These are phyloP conservation scores for Starmerella bombi DNA, from an alignment of 805 yeast genomes.

Conservation along the genomic window DNA sequence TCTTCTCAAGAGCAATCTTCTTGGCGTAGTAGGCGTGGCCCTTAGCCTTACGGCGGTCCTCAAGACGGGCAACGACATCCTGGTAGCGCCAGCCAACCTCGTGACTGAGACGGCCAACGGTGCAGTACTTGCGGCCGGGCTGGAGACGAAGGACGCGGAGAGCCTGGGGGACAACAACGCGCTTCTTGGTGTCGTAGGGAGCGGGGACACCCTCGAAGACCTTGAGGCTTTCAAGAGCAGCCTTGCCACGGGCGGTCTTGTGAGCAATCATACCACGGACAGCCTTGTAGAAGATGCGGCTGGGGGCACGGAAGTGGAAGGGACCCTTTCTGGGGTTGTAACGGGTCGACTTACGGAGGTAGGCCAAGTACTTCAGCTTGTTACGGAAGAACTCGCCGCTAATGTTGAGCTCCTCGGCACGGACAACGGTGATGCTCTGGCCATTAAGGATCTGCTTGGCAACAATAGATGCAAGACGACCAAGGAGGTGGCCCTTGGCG, in stretches of 20 bases:
- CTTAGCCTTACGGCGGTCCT: constrained; percentile 98
- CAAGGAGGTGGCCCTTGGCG: constrained; percentile 98
- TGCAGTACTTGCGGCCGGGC: constrained; percentile 99
- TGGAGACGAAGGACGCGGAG: constrained; percentile 96
- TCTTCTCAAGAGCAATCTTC: constrained; percentile 93
- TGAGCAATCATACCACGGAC: constrained; percentile 98
- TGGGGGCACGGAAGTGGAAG: constrained; percentile 99
- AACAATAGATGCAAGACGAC: constrained; percentile 97
- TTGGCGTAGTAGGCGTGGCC: constrained; percentile 98
- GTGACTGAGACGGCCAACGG: constrained; percentile 89
- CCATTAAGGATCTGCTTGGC: constrained; percentile 98
- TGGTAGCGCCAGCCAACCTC: constrained; percentile 99
- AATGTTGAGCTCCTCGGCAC: constrained; percentile 94
- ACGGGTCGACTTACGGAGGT: constrained; percentile 98
- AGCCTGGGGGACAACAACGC: constrained; percentile 99
- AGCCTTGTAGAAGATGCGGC: constrained; percentile 99
- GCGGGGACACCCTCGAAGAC: constrained; percentile 99
- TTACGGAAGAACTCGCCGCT: constrained; percentile 99
- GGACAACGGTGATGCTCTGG: constrained; percentile 93
- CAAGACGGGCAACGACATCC: constrained; percentile 91
- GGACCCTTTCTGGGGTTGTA: constrained; percentile 99
- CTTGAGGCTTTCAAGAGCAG: constrained; percentile 98
- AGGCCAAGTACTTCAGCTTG: constrained; percentile 99
- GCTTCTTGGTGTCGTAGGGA: constrained; percentile 99
- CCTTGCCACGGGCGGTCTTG: constrained; percentile 99